phyloP scores from a whole-genome alignment of 148 eudicot species.

The Beta vulgaris region DNA sequence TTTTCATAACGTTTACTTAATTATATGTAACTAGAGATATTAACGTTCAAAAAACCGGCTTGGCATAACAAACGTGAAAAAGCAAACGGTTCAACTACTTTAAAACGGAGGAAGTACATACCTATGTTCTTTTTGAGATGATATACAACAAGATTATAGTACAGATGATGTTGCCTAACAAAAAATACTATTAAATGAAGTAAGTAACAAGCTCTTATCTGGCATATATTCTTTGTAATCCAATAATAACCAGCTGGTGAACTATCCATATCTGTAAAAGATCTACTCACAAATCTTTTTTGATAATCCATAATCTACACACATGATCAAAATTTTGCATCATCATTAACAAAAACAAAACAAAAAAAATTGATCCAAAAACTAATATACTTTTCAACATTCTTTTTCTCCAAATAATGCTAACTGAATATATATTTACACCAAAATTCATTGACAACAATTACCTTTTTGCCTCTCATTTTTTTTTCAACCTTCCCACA shows the following conservation, averaged over 20 bases:
- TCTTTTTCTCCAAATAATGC: not conserved
- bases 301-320: not conserved
- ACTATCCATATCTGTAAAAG: conserved; percentile 6
- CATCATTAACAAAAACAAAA: too few relatives aligned
- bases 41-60: too few relatives aligned
- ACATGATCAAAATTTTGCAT: not conserved
- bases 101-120: too few relatives aligned
- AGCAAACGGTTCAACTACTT: too few relatives aligned
- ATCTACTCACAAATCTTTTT: conserved; percentile 6
- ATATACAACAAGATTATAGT: not conserved
- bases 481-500: not conserved
- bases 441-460: conserved; percentile 14
- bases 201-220: conserved; percentile 15
- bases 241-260: conserved; percentile 5
- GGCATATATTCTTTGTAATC: conserved; percentile 23
- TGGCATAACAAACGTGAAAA: too few relatives aligned
- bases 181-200: too few relatives aligned
- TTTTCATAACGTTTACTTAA: too few relatives aligned
- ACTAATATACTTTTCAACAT: too few relatives aligned
- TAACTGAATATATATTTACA: not conserved
- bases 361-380: not conserved
- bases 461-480: not conserved
- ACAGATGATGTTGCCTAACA: too few relatives aligned
- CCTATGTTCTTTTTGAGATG: too few relatives aligned
- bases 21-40: too few relatives aligned